These are phyloP conservation scores for Xylariaceae sp. DNA, from an alignment of 2,329 filamentous ascomycete genomes.

Conservation along the genomic window DNA sequence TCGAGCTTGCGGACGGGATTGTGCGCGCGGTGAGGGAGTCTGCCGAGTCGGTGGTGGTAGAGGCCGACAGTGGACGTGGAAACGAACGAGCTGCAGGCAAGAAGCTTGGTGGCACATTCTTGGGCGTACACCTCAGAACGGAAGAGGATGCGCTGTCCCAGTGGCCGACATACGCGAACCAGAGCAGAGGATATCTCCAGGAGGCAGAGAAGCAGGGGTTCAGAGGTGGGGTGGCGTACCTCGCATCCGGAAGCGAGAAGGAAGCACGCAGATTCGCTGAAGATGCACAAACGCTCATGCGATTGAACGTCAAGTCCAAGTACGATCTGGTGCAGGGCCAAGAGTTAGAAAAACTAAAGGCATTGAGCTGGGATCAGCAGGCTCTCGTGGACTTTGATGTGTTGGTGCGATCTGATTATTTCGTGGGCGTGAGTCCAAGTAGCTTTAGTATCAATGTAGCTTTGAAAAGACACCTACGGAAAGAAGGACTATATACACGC, in stretches of 20 bases:
- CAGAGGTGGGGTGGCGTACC: constrained; percentile 44
- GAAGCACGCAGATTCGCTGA: constrained; percentile 46
- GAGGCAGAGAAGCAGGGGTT: constrained; percentile 41
- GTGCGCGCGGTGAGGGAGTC: constrained; percentile 25
- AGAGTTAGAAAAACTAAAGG: constrained; percentile 40
- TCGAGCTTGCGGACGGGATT: constrained; percentile 34
- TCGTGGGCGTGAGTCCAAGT: constrained; percentile 52
- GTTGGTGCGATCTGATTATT: constrained; percentile 46
- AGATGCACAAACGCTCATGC: constrained; percentile 36
- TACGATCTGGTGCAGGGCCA: constrained; percentile 41
- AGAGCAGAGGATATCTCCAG: constrained; percentile 47
- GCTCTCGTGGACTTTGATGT: constrained; percentile 50
- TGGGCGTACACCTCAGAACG: constrained; percentile 52
- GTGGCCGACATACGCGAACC: constrained; percentile 51
- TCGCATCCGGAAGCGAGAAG: constrained; percentile 51
- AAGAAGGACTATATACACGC: constrained; percentile 46
- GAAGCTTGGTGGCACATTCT: constrained; percentile 30
- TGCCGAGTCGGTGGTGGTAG: constrained; percentile 30
- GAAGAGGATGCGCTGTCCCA: constrained; percentile 51
- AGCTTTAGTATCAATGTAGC: constrained; percentile 56
- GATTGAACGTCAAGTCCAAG: constrained; percentile 46
- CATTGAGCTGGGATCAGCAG: constrained; percentile 51
- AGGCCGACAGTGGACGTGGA: constrained; percentile 17
- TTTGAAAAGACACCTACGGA: constrained; percentile 50
- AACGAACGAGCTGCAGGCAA: background rate